Conservation (phyloP, 2,329 filamentous ascomycete genomes). For the Neonectria faginata region DNA sequence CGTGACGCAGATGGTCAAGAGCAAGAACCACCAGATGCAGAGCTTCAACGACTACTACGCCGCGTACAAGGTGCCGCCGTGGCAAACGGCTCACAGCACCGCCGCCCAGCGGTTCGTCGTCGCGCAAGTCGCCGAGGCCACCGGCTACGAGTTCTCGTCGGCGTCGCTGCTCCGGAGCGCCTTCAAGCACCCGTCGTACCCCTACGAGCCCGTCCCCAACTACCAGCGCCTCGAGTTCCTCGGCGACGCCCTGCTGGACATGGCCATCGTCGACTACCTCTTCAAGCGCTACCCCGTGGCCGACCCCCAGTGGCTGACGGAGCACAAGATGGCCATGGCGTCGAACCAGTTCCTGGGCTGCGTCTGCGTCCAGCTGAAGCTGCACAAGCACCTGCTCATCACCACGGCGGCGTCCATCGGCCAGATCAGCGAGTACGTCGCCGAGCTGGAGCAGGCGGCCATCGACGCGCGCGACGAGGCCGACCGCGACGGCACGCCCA, state of each 20-base stretch:
- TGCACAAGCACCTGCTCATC: constrained; percentile 78
- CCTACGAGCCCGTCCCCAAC: constrained; percentile 81
- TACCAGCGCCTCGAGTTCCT: constrained; percentile 95
- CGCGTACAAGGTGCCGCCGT: constrained; percentile 76
- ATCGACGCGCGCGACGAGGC: constrained; percentile 51
- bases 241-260: constrained; percentile 88
- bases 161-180: constrained; percentile 84
- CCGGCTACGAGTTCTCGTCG: constrained; percentile 75
- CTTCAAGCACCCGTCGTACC: constrained; percentile 89
- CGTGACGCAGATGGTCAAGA: constrained; percentile 77
- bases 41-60: constrained; percentile 79
- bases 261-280: constrained; percentile 84
- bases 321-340: constrained; percentile 99
- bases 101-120: constrained; percentile 78
- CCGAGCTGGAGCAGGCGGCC: constrained; percentile 65
- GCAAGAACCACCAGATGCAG: constrained; percentile 75
- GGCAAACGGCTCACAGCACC: constrained; percentile 72
- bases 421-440: constrained; percentile 66
- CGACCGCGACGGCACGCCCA: constrained; percentile 45
- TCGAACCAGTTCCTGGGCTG: constrained; percentile 94
- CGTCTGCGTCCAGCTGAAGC: constrained; percentile 80
- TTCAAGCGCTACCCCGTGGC: constrained; percentile 81
- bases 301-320: constrained; percentile 96
- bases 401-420: constrained; percentile 57
- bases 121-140: constrained; percentile 68